These are phyloP conservation scores for Vigna reflexopilosa DNA, from an alignment of 306 rosid genomes.

Conservation along the genomic window DNA sequence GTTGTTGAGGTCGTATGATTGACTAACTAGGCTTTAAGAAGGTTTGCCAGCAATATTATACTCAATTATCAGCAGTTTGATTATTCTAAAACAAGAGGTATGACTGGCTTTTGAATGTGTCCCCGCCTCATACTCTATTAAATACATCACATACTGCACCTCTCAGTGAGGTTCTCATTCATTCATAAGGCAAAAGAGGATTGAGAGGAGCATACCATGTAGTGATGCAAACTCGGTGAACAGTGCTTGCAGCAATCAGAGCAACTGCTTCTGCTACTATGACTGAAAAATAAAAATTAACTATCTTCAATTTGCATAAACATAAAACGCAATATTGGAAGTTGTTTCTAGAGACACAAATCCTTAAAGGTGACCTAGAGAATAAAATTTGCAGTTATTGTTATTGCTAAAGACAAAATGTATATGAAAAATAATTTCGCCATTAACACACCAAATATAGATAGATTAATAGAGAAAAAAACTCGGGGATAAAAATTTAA, in stretches of 20 bases:
- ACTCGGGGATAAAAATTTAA: background rate
- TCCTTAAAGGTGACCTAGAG: conserved; percentile 11
- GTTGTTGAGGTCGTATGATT: background rate
- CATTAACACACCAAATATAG: conserved; percentile 4
- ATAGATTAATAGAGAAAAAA: background rate
- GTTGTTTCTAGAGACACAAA: conserved; percentile 21
- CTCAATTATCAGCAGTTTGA: background rate
- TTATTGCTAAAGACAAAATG: conserved; percentile 3
- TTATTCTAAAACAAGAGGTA: background rate
- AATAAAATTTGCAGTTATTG: conserved; percentile 6
- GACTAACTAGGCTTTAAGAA: conserved; percentile 24
- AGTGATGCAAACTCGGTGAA: conserved; percentile 90
- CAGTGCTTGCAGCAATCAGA: conserved; percentile 89
- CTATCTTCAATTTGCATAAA: conserved; percentile 2
- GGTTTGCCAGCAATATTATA: background rate
- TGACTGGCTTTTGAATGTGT: background rate
- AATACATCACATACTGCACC: conserved; percentile 6
- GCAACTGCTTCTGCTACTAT: conserved; percentile 78
- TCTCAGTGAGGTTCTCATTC: background rate
- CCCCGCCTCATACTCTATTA: background rate
- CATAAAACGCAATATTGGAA: conserved; percentile 22
- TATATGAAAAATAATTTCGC: background rate
- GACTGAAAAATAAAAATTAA: conserved; percentile 56
- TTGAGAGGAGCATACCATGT: conserved; percentile 65
- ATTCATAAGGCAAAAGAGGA: background rate